phyloP scores from a whole-genome alignment of 2,329 filamentous ascomycete species.

The Tolypocladium guangdongense region DNA sequence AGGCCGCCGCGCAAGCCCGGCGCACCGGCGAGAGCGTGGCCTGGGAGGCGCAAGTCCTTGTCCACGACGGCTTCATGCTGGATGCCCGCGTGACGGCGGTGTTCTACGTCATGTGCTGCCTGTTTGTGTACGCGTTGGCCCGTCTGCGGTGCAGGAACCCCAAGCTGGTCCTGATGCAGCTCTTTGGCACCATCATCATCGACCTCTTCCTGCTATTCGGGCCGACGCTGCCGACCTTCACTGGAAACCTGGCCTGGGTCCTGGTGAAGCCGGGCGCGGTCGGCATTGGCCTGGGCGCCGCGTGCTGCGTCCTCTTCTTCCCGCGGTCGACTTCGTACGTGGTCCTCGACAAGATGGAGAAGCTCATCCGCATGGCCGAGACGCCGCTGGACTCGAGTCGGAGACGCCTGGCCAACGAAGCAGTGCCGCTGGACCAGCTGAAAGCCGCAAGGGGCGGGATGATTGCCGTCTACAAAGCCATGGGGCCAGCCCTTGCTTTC shows the following conservation, averaged over 20 bases:
- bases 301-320: slow-evolving; percentile 33
- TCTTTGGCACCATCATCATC: slow-evolving; percentile 35
- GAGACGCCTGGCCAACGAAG: slow-evolving; percentile 8
- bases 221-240: slow-evolving; percentile 29
- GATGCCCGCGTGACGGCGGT: slow-evolving; percentile 32
- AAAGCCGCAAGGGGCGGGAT: slow-evolving; percentile 14
- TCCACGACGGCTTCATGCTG: slow-evolving; percentile 35
- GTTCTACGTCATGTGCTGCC: slow-evolving; percentile 24
- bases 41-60: slow-evolving; percentile 21
- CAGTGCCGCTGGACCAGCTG: slow-evolving; percentile 16
- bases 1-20: slow-evolving; percentile 22
- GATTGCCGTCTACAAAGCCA: slow-evolving; percentile 24
- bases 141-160: slow-evolving; percentile 32
- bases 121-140: slow-evolving; percentile 32
- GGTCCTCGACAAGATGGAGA: slow-evolving; percentile 23
- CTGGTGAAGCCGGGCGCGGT: slow-evolving; percentile 34
- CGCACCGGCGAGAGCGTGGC: slow-evolving; percentile 10
- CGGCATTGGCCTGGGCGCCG: slow-evolving; percentile 32
- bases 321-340: slow-evolving; percentile 36
- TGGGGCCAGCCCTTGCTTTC: slow-evolving; percentile 29
- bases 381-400: slow-evolving; percentile 19
- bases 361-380: slow-evolving; percentile 19
- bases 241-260: slow-evolving; percentile 23
- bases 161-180: slow-evolving; percentile 31
- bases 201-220: slow-evolving; percentile 33